Evolutionary conservation across 352 stramenopile species (phyloP), one percentile per base, ranked within the genome.

Genomic region (Phytophthora nicotianae): DNA sequence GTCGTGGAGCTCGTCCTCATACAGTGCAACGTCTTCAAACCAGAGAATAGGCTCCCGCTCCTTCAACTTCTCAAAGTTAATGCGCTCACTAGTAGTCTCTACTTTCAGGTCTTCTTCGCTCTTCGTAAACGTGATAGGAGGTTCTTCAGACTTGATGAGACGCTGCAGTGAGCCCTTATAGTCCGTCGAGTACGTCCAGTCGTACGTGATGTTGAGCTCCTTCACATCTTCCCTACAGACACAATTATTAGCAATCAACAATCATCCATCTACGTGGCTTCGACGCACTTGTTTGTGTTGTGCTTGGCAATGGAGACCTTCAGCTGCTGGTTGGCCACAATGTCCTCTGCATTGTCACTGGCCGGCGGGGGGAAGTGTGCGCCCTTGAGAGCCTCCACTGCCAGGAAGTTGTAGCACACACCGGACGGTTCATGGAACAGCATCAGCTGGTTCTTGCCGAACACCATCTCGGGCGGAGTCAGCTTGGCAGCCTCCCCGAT

Each of bases 391-490:
- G 86, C 83, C 48, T 94, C 86, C 8, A 90, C 69, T 11, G 83
- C 82, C 21, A 92, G 52, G 20, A 94, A 94, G 58, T 86, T 89
- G 72, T 90, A 89, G 60, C 74, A 86, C 32, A 94, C 65, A 21
- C 83, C 83, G 17, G 77, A 82, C 1, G 80, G 68, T 49, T 89
- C 77, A 63, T 94, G 86, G 68, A 79, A 80, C 52, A 94, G 61
- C 11, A 93, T 52, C 54, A 94, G 50, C 57, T 94, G 86, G 62
- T 94, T 94, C 56, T 89, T 81, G 49, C 86, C 86, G 59, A 93
- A 94, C 21, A 94, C 86, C 86, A 94, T 94, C 78, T 94, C 86
- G 13, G 86, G 86, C 20, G 85, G 83, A 55, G 85, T 93, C 67
- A 93, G 55, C 48, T 89, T 86, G 54, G 77, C 69, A 29, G 70